phyloP scores from a whole-genome alignment of 352 stramenopile genomes.

The Phytopythium helicoides region DNA sequence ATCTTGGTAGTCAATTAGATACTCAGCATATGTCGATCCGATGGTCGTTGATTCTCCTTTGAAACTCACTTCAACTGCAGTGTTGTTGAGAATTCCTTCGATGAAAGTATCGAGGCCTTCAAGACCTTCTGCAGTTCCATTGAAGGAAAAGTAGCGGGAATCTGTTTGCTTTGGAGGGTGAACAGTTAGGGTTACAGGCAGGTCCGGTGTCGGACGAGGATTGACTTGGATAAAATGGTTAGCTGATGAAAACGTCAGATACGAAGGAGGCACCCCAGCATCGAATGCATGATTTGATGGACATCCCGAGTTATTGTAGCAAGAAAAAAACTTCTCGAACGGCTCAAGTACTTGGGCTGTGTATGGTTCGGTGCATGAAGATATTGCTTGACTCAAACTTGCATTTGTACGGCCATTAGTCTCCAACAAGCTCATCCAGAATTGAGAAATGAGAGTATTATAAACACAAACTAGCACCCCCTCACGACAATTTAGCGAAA shows the following conservation, averaged over 20 bases:
- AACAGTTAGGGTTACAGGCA: neutral
- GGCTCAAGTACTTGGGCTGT: neutral
- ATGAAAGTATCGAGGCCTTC: too few relatives aligned
- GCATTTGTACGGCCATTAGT: neutral
- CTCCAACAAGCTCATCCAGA: too few relatives aligned
- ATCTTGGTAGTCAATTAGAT: neutral
- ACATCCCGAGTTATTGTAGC: neutral
- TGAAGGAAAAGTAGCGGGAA: too few relatives aligned
- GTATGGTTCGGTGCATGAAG: neutral
- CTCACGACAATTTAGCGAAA: neutral
- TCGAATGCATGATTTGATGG: neutral
- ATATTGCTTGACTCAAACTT: neutral
- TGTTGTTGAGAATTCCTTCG: too few relatives aligned
- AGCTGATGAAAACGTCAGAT: neutral
- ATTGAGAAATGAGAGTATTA: neutral
- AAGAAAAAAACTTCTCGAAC: neutral
- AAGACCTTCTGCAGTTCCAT: too few relatives aligned
- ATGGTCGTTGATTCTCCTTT: neutral
- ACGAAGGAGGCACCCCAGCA: neutral
- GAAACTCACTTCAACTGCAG: neutral
- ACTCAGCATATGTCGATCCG: neutral
- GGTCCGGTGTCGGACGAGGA: neutral
- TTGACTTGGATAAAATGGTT: neutral
- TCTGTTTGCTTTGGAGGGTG: neutral
- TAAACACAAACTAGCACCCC: neutral